phyloP scores from a whole-genome alignment of 768 basidiomycete genomes.

The Lactifluus rugatus region DNA sequence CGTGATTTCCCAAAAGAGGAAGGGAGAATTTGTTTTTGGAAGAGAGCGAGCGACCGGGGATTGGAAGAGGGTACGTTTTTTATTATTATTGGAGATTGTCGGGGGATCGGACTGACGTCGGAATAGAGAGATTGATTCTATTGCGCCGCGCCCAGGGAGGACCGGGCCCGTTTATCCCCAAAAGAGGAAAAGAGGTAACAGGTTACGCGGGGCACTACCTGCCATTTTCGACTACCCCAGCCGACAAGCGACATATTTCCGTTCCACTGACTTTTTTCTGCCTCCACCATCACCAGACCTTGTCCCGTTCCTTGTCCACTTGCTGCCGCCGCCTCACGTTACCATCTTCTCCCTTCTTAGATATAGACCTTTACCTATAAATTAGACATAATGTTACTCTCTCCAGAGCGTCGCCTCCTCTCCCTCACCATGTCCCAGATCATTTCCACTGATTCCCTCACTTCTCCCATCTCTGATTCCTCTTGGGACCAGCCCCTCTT shows the following conservation, averaged over 20 bases:
- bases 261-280: conserved; percentile 13
- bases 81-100: neutral
- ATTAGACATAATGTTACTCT: conserved; percentile 21
- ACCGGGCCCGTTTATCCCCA: neutral
- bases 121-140: no score
- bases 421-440: conserved; percentile 46
- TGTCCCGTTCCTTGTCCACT: conserved; percentile 12
- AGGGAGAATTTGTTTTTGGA: neutral
- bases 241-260: conserved; percentile 17
- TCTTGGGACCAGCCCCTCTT: conserved; percentile 40
- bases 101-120: no score
- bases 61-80: neutral
- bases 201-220: conserved; percentile 1
- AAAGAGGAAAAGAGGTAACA: neutral
- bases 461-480: conserved; percentile 42
- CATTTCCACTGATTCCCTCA: conserved; percentile 48
- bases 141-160: no score
- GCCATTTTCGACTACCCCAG: conserved; percentile 4
- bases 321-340: conserved; percentile 15
- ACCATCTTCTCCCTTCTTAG: conserved; percentile 13
- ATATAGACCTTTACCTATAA: conserved; percentile 14
- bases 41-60: neutral
- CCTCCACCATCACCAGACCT: conserved; percentile 21
- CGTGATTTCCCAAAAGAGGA: neutral
- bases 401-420: conserved; percentile 20